Percentiles rank a stretch among this genome's conserved stretches.
These are phyloP conservation scores for Crotalaria pallida DNA, from an alignment of 306 rosid species.

Conservation along the genomic window DNA sequence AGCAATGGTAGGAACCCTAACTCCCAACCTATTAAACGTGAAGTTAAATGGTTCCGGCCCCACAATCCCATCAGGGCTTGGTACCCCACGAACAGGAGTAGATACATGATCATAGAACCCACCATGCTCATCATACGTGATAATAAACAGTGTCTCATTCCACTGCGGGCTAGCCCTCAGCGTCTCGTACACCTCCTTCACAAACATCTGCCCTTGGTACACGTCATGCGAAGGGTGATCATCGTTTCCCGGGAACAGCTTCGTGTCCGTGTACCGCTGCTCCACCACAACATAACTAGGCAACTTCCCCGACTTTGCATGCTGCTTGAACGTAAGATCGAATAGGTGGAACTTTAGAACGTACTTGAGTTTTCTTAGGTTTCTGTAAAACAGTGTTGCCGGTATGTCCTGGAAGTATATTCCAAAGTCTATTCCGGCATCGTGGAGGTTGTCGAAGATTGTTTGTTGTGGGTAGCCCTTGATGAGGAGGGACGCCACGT, in stretches of 20 bases:
- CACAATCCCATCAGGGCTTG: constrained; percentile 72
- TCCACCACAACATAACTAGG: constrained; percentile 69
- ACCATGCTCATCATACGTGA: constrained; percentile 92
- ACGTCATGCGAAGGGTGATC: constrained; percentile 95
- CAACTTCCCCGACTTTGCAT: constrained; percentile 55
- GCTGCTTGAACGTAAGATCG: constrained; percentile 42
- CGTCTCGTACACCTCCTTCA: constrained; percentile 86
- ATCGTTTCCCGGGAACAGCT: constrained; percentile 58
- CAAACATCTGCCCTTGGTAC: constrained; percentile 68
- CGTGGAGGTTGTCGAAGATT: constrained; percentile 56
- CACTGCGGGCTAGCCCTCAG: constrained; percentile 84
- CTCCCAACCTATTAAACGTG: constrained; percentile 68
- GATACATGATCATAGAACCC: constrained; percentile 85
- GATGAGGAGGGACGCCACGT: constrained; percentile 40
- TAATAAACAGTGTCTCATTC: constrained; percentile 61
- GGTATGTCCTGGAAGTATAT: constrained; percentile 79
- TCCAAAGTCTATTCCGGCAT: constrained; percentile 58
- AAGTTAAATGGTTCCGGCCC: constrained; percentile 69
- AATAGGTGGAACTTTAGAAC: constrained; percentile 35
- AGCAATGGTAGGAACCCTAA: constrained; percentile 78
- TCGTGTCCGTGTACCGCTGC: constrained; percentile 64
- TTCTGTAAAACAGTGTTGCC: constrained; percentile 61
- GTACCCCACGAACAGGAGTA: constrained; percentile 63
- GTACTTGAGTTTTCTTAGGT: constrained; percentile 68
- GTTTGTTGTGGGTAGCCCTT: constrained; percentile 77